Base-by-base conservation (phyloP, 139 green algal species). In the Penium margaritaceum region DNA sequence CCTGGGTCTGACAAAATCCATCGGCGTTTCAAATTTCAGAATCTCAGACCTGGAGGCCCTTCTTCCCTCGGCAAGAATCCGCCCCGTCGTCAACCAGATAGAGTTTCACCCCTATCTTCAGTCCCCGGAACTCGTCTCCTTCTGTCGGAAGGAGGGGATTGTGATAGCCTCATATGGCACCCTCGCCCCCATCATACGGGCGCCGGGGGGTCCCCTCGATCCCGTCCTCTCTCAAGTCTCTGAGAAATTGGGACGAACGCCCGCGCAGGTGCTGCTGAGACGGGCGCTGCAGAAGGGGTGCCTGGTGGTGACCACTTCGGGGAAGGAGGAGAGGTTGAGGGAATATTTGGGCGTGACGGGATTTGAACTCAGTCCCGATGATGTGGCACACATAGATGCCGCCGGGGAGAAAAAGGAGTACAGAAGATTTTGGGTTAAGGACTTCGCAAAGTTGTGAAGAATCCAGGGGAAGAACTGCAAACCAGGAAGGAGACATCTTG, bases 381-480 rank as follows among this genome's bases (percentile, higher is more conserved):
- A 64, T 7, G 55, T 64, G 7, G 12, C 7, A 9, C 35, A 9
- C 30, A 64, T 64, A 29, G 9, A 9, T 32, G 55, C 35, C 7
- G 55, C 35, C 30, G 55, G 55, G 36, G 36, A 64, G 55, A 64
- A 64, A 37, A 6, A 41, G 19, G 30, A 64, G 35, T 64, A 41
- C 37, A 29, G 55, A 9, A 64, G 36, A 37, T 64, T 21, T 64
- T 64, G 55, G 55, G 7, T 9, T 9, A 36, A 64, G 12, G 6
- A 64, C 37, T 64, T 64, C n/a, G 7, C 55, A 29, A 64, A 64
- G 55, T 37, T 64, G 7, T 64, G 12, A 64, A 57, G 21, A 19
- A 57, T 57, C 21, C 19, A 57, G 46, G 21, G 46, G n/a, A n/a
- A n/a, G n/a, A n/a, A n/a, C n/a, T n/a, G n/a, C n/a, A n/a, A n/a